These are phyloP conservation scores for Rhodotorula toruloides DNA, from an alignment of 768 basidiomycete genomes.

Conservation along the genomic window DNA sequence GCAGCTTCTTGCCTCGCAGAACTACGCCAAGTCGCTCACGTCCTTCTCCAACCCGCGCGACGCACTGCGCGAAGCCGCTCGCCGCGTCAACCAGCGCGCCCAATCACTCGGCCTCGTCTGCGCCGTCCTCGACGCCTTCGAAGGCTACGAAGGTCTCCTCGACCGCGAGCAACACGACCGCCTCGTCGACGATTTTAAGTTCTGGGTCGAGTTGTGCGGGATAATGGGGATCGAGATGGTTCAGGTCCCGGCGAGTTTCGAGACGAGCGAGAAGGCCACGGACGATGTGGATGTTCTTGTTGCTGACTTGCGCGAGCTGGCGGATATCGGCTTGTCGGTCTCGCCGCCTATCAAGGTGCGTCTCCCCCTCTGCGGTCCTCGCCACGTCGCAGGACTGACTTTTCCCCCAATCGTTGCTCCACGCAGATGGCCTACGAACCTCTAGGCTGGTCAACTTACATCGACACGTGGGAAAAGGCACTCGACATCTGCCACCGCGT, in stretches of 20 bases:
- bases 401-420: neutral
- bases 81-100: slow-evolving; percentile 1
- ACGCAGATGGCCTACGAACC: slow-evolving; percentile 18
- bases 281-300: slow-evolving; percentile 2
- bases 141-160: slow-evolving; percentile 8
- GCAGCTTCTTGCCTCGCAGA: neutral
- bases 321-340: neutral
- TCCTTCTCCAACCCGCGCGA: neutral
- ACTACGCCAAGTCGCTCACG: slow-evolving; percentile 5
- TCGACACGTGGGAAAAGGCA: slow-evolving; percentile 15
- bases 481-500: slow-evolving; percentile 12
- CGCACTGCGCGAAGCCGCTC: slow-evolving; percentile 12
- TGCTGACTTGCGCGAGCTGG: slow-evolving; percentile 9
- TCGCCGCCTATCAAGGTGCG: slow-evolving; percentile 17
- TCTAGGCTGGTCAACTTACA: slow-evolving; percentile 12
- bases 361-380: neutral
- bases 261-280: neutral
- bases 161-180: slow-evolving; percentile 5
- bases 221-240: slow-evolving; percentile 9
- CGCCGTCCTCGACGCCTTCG: slow-evolving; percentile 15
- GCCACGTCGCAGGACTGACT: no score
- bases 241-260: slow-evolving; percentile 22
- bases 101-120: neutral
- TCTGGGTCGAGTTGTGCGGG: slow-evolving; percentile 16
- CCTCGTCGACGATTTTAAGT: neutral